These are phyloP conservation scores for Trametes elegans DNA, from an alignment of 768 basidiomycete species.

Conservation along the genomic window DNA sequence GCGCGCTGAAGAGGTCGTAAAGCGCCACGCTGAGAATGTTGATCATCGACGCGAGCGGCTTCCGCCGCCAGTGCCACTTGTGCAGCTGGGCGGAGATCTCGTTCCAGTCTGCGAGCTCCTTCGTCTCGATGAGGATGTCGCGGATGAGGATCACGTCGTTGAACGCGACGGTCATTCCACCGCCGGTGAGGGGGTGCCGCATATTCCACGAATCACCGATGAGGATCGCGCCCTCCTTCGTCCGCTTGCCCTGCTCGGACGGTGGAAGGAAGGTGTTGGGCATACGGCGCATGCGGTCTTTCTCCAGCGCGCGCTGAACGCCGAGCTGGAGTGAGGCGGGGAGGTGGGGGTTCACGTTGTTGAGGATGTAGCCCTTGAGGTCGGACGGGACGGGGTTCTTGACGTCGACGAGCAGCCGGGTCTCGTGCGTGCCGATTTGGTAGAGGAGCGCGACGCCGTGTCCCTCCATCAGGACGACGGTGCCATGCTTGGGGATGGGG, in stretches of 20 bases:
- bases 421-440: slow-evolving; percentile 86
- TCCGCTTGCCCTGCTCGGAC: slow-evolving; percentile 53
- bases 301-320: slow-evolving; percentile 67
- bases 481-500: slow-evolving; percentile 78
- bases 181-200: slow-evolving; percentile 97
- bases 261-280: slow-evolving; percentile 93
- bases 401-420: slow-evolving; percentile 91
- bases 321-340: slow-evolving; percentile 68
- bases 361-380: slow-evolving; percentile 73
- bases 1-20: slow-evolving; percentile 92
- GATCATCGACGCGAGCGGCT: slow-evolving; percentile 78
- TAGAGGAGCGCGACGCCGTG: slow-evolving; percentile 90
- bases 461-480: slow-evolving; percentile 76
- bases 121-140: slow-evolving; percentile 51
- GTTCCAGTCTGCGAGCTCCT: slow-evolving; percentile 47
- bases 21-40: slow-evolving; percentile 93
- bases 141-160: slow-evolving; percentile 79
- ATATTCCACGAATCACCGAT: slow-evolving; percentile 98
- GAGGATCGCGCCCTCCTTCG: slow-evolving; percentile 72
- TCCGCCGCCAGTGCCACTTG: slow-evolving; percentile 85
- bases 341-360: slow-evolving; percentile 76
- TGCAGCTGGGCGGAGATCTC: slow-evolving; percentile 51
- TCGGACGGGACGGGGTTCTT: slow-evolving; percentile 80
- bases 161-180: slow-evolving; percentile 97
- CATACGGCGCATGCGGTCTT: slow-evolving; percentile 84